Evolutionary conservation across 1,284 basidiomycete species (phyloP), one percentile per base, ranked within the genome.

Genomic region (Microbotryum intermedium): DNA sequence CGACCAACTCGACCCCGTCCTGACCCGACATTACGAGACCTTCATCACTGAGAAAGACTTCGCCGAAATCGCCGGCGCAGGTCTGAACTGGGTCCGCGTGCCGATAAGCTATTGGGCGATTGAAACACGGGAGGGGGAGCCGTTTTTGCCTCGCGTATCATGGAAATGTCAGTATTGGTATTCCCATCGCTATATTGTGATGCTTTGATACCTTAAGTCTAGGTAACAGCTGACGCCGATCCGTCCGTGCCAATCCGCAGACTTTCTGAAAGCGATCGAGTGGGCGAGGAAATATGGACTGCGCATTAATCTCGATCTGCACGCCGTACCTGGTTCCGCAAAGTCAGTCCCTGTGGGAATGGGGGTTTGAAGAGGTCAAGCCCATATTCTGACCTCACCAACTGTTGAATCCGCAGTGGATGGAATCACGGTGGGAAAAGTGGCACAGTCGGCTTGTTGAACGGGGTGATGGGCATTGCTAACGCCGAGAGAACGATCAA

Each of bases 211-310:
- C 34, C 16, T 13, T 3, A n/a, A n/a, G n/a, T n/a, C n/a, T n/a
- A n/a, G n/a, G n/a, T n/a, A n/a, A n/a, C 34, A 10, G 7, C 16
- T 39, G 11, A 39, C 16, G 34, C 34, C 34, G 34, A 13, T 39
- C 34, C n/a, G n/a, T n/a, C n/a, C n/a, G n/a, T n/a, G n/a, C 34
- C 34, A 16, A 39, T 39, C 34, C 34, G 18, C 34, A 51, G 50
- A 71, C 62, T 55, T 72, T 53, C 45, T 66, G 25, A 64, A 63
- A 55, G 59, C 61, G 30, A 53, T 68, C 49, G 77, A 80, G 29
- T 93, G 89, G 90, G 84, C 84, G 43, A 81, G 89, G 61, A 92
- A 92, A 75, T 93, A 94, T 72, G 90, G 90, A 18, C 68, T 93
- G 8, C 81, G 90, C 43, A 82, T 92, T 59, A 85, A 88, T 68